Evolutionary conservation across 2,329 filamentous ascomycete genomes (phyloP).

Genomic region (Neoascochyta sp.): DNA sequence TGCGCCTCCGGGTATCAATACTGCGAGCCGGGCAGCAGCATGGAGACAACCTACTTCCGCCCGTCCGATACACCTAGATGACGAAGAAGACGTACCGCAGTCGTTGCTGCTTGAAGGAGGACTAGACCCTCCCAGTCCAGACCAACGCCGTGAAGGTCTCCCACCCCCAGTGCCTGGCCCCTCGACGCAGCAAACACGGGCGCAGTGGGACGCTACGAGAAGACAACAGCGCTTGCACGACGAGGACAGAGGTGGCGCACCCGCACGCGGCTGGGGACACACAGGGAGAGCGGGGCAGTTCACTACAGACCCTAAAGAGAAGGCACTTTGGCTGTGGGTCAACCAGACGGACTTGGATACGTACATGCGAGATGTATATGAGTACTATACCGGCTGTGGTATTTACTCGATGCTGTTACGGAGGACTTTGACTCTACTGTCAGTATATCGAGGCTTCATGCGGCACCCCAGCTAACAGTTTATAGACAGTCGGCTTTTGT

Average conservation of each 20-base stretch:
- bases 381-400: constrained; percentile 79
- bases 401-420: constrained; percentile 79
- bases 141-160: constrained; percentile 25
- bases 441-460: constrained; percentile 36
- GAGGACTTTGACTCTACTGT: constrained; percentile 69
- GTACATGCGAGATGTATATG: constrained; percentile 81
- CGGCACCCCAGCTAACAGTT: constrained; percentile 6
- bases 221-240: constrained; percentile 46
- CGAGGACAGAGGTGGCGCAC: constrained; percentile 16
- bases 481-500: constrained; percentile 79
- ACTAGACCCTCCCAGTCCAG: constrained; percentile 20
- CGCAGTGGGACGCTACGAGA: constrained; percentile 51
- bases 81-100: constrained; percentile 57
- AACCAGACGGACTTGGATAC: constrained; percentile 86
- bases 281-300: constrained; percentile 24
- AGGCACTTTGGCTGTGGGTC: constrained; percentile 88
- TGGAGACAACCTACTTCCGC: constrained; percentile 36
- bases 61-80: constrained; percentile 34
- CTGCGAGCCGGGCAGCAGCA: constrained; percentile 28
- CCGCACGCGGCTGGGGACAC: constrained; percentile 20
- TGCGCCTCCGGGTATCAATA: constrained; percentile 24
- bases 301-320: constrained; percentile 60
- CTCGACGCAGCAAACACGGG: constrained; percentile 42
- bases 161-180: constrained; percentile 44
- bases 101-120: constrained; percentile 59